These are phyloP conservation scores for Chenopodium suecicum DNA, from an alignment of 148 eudicot genomes.

Conservation along the genomic window DNA sequence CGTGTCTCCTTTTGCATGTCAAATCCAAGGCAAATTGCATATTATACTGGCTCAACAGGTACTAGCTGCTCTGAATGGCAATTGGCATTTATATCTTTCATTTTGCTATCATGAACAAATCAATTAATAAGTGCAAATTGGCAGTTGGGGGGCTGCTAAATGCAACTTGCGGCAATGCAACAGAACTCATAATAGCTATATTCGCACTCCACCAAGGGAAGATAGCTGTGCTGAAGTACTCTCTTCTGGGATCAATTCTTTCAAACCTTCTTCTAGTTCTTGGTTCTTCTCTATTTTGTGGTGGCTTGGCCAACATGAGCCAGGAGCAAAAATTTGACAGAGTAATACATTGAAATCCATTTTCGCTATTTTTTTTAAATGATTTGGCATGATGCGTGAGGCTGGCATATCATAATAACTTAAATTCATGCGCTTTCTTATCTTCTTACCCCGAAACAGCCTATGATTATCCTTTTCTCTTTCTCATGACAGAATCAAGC, in stretches of 20 bases:
- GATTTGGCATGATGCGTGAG: background rate
- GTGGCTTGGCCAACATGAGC: conserved; percentile 67
- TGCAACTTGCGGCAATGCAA: conserved; percentile 89
- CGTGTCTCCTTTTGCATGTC: conserved; percentile 13
- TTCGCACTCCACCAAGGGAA: conserved; percentile 63
- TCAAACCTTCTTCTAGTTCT: conserved; percentile 81
- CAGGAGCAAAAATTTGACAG: conserved; percentile 67
- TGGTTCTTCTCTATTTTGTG: conserved; percentile 66
- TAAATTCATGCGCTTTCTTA: background rate
- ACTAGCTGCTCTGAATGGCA: conserved; percentile 12
- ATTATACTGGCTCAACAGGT: conserved; percentile 84
- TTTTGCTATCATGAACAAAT: background rate
- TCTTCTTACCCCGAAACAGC: background rate
- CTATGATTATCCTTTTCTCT: background rate
- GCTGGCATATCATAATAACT: background rate
- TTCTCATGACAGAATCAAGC: conserved; percentile 50
- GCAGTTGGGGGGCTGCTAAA: conserved; percentile 84
- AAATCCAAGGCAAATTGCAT: conserved; percentile 64
- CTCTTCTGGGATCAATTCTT: conserved; percentile 74
- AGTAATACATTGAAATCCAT: conserved; percentile 31
- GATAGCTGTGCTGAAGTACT: conserved; percentile 71
- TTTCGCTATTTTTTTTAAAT: background rate
- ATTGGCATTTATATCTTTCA: background rate
- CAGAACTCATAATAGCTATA: conserved; percentile 77
- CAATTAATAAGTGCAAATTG: conserved; percentile 16